Percentiles rank a stretch among this genome's conserved stretches.
These are phyloP conservation scores for Talaromyces rugulosus DNA, from an alignment of 2,329 filamentous ascomycete genomes.

Conservation along the genomic window DNA sequence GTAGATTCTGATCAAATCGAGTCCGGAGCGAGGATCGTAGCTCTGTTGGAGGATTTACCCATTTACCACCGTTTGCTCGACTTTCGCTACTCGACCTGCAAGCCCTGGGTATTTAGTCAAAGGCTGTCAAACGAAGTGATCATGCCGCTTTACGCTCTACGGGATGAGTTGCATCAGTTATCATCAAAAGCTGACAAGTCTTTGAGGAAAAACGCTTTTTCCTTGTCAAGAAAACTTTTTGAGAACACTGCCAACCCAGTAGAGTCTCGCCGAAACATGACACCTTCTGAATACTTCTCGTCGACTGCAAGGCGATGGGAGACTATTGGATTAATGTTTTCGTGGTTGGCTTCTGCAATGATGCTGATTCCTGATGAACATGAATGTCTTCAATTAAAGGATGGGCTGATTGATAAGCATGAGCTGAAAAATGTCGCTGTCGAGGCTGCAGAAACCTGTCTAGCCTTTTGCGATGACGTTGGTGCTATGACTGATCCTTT, in stretches of 20 bases:
- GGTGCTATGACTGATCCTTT: slow-evolving; percentile 4
- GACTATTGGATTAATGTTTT: slow-evolving; percentile 6
- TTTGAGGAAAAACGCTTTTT: neutral
- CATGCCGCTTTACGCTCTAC: slow-evolving; percentile 1
- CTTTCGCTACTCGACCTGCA: slow-evolving; percentile 1
- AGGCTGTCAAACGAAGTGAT: slow-evolving; percentile 1
- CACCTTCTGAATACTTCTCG: slow-evolving; percentile 3
- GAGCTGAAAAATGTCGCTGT: neutral
- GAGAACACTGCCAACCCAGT: neutral
- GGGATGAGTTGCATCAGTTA: slow-evolving; percentile 5
- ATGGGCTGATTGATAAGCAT: neutral
- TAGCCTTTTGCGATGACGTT: slow-evolving; percentile 2
- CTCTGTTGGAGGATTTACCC: slow-evolving; percentile 3
- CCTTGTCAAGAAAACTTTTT: neutral
- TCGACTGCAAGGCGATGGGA: slow-evolving; percentile 4
- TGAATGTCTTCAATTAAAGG: neutral
- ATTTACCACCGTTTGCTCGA: slow-evolving; percentile 8
- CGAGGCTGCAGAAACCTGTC: neutral
- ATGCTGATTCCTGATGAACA: slow-evolving; percentile 2
- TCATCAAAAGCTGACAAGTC: neutral
- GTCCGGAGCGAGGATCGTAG: slow-evolving; percentile 8
- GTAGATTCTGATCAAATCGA: slow-evolving; percentile 8
- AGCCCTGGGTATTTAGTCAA: slow-evolving; percentile 4
- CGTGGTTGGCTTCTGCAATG: neutral
- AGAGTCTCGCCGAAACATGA: neutral